Percentiles rank a stretch among this genome's conserved stretches.
These are phyloP conservation scores for Pythium monospermum DNA, from an alignment of 352 stramenopile species.

Conservation along the genomic window DNA sequence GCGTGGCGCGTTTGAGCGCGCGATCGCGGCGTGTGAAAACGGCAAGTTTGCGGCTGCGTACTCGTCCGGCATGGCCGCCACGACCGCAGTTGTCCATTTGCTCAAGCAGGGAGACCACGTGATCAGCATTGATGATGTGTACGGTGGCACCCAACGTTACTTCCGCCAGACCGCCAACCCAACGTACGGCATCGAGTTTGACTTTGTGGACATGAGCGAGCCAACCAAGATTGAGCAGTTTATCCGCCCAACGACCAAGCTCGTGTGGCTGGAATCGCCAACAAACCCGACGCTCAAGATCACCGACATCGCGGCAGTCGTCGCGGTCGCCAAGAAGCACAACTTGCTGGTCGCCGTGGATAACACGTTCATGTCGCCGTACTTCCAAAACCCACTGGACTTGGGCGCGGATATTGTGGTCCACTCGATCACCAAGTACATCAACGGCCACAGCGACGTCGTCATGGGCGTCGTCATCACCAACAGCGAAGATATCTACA, in stretches of 20 bases:
- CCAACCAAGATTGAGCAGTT: conserved; percentile 67
- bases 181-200: conserved; percentile 91
- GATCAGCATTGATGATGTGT: conserved; percentile 94
- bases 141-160: conserved; percentile 94
- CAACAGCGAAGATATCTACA: conserved; percentile 91
- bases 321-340: conserved; percentile 85
- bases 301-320: conserved; percentile 91
- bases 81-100: conserved; percentile 86
- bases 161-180: conserved; percentile 89
- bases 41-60: conserved; percentile 87
- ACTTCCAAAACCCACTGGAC: conserved; percentile 91
- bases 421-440: conserved; percentile 96
- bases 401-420: conserved; percentile 91
- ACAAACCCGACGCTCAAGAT: conserved; percentile 95
- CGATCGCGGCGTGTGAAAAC: conserved; percentile 91
- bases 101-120: conserved; percentile 91
- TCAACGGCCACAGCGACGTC: conserved; percentile 93
- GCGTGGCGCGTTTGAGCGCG: conserved; percentile 90
- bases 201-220: conserved; percentile 93
- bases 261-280: conserved; percentile 92
- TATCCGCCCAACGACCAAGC: conserved; percentile 90
- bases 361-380: conserved; percentile 93
- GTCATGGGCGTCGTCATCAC: conserved; percentile 90
- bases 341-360: conserved; percentile 90
- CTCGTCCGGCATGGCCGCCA: conserved; percentile 88